phyloP scores from a whole-genome alignment of 192 early-diverging fungal species.

The Umbelopsis isabellina region DNA sequence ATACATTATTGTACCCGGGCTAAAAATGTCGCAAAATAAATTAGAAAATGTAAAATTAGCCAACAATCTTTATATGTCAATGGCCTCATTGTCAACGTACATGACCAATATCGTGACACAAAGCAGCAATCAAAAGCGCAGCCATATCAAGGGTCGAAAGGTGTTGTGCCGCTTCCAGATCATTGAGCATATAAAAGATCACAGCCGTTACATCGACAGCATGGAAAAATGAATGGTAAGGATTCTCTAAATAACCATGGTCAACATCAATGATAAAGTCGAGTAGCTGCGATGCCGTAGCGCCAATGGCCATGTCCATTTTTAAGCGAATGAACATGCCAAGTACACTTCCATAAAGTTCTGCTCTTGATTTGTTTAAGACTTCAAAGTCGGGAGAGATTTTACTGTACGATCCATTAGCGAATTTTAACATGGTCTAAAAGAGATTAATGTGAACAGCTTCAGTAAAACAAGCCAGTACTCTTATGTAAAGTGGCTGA shows the following conservation, averaged over 20 bases:
- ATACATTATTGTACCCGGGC: conserved; percentile 93
- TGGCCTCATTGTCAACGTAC: conserved; percentile 45
- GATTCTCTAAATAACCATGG: conserved; percentile 71
- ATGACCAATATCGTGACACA: conserved; percentile 88
- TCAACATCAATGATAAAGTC: conserved; percentile 85
- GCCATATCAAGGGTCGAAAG: conserved; percentile 71
- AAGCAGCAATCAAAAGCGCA: conserved; percentile 73
- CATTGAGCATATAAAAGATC: conserved; percentile 75
- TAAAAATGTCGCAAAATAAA: conserved; percentile 35
- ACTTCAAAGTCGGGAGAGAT: conserved; percentile 58
- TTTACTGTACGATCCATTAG: conserved; percentile 42
- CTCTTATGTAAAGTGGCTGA: not conserved
- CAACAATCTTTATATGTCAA: not conserved
- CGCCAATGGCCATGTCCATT: conserved; percentile 57
- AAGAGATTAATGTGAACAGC: not conserved
- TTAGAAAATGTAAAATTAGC: conserved; percentile 17
- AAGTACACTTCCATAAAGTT: conserved; percentile 81
- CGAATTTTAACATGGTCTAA: conserved; percentile 55
- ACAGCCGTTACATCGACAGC: conserved; percentile 85
- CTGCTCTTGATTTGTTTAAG: conserved; percentile 63
- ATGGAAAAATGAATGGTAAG: conserved; percentile 91
- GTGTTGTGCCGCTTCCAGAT: conserved; percentile 69
- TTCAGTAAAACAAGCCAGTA: not conserved
- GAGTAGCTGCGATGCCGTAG: conserved; percentile 68
- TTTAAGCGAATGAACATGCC: conserved; percentile 74